Evolutionary conservation across 306 rosid genomes (phyloP), one percentile per base, ranked within the genome.

Genomic region (Sophora flavescens): DNA sequence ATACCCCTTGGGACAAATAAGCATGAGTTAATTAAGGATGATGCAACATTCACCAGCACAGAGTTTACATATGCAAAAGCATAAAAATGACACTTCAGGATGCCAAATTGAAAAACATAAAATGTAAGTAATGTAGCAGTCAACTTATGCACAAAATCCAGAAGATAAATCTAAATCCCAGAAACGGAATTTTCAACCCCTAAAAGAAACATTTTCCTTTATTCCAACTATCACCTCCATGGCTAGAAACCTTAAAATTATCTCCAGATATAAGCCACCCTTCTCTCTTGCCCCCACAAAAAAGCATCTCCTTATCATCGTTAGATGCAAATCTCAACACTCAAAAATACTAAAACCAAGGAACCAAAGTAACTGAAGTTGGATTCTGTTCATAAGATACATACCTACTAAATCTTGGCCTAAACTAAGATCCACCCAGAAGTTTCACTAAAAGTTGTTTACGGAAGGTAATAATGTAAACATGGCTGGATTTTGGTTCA

Each of bases 41-140:
- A 50, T 7, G 9, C 9, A 59, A 58, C 59, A 73, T 45, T 45
- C 32, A 60, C 28, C 58, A 32, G 69, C 57, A n/a, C n/a, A 30
- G 42, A 15, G 18, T 61, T 74, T n/a, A n/a, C n/a, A n/a, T 22
- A 64, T 5, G 6, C 18, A n/a, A 16, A 73, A 36, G 70, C 69
- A 58, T 58, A 50, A 36, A 75, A 62, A 52, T 15, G 47, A 51
- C 17, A 39, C 35, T 60, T 78, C 17, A 15, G 8, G 6, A 42
- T 10, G 22, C 15, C 15, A 70, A 50, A 72, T 44, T 13, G 57
- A 58, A 70, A 53, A 72, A 12, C 28, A 38, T 14, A 50, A 50
- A 35, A 48, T 28, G 58, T 6, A 47, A 16, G 51, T 5, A 52
- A 11, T 10, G 18, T 18, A 33, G 50, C 26, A 51, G 47, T 17